These are phyloP conservation scores for Amesomyces nigricolor DNA, from an alignment of 2,329 filamentous ascomycete genomes.

Conservation along the genomic window DNA sequence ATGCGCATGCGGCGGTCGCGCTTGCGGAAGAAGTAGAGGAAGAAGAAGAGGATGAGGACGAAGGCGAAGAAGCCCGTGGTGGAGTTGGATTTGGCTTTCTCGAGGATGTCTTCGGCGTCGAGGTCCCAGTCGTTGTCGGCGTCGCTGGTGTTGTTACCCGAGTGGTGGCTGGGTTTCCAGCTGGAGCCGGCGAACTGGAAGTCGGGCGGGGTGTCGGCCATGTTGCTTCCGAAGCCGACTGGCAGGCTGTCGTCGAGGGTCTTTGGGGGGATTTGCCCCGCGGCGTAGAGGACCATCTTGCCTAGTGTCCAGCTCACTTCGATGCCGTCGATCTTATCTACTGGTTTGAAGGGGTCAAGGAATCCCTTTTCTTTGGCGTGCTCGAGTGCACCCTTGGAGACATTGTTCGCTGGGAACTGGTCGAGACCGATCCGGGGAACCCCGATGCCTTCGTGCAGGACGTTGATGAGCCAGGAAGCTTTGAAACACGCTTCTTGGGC, in stretches of 20 bases:
- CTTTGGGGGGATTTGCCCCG: constrained; percentile 72
- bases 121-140: constrained; percentile 51
- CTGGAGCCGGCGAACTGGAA: constrained; percentile 76
- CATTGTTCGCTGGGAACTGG: constrained; percentile 57
- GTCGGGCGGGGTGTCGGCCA: constrained; percentile 60
- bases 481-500: constrained; percentile 94
- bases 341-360: constrained; percentile 80
- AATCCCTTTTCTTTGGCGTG: constrained; percentile 69
- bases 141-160: constrained; percentile 33
- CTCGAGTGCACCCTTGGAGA: constrained; percentile 63
- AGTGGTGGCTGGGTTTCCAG: constrained; percentile 31
- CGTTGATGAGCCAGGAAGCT: constrained; percentile 94
- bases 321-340: constrained; percentile 83
- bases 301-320: constrained; percentile 97
- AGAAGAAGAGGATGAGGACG: constrained; percentile 62
- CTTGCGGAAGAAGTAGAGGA: constrained; percentile 70
- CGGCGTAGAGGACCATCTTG: constrained; percentile 92
- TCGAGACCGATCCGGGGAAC: constrained; percentile 82
- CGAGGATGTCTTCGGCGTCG: constrained; percentile 54
- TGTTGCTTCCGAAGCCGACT: constrained; percentile 90
- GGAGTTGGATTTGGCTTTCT: constrained; percentile 59
- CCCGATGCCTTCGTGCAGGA: constrained; percentile 92
- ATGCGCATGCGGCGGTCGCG: constrained; percentile 65
- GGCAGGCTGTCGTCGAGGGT: constrained; percentile 55
- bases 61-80: constrained; percentile 74